Conservation (phyloP, 495 filamentous ascomycete species). For the Paragyromitra xinjiangensis region DNA sequence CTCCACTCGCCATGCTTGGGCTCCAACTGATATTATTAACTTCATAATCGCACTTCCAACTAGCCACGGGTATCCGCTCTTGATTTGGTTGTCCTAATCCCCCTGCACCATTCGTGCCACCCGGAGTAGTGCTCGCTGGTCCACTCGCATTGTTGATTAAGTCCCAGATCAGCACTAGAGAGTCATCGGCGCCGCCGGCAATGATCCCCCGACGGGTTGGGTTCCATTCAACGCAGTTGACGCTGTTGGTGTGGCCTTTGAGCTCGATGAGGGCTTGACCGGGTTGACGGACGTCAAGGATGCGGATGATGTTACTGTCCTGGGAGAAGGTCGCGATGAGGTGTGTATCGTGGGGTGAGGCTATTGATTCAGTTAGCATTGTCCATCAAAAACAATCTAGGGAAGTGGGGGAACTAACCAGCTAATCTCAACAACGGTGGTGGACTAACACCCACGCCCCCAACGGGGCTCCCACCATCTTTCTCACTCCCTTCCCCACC, state of each 20-base stretch:
- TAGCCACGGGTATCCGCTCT: constrained; percentile 74
- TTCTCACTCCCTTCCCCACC: constrained; percentile 65
- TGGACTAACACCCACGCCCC: constrained; percentile 59
- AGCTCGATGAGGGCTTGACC: constrained; percentile 94
- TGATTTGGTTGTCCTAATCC: constrained; percentile 62
- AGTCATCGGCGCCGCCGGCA: constrained; percentile 92
- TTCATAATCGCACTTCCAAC: constrained; percentile 96
- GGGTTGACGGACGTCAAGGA: constrained; percentile 95
- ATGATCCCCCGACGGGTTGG: constrained; percentile 84
- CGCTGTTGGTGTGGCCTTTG: constrained; percentile 82
- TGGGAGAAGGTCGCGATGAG: constrained; percentile 95
- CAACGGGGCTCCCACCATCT: constrained; percentile 69
- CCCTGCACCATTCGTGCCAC: constrained; percentile 62
- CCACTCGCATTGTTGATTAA: constrained; percentile 71
- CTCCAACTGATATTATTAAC: constrained; percentile 95
- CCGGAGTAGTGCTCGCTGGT: constrained; percentile 64
- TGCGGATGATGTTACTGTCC: constrained; percentile 90
- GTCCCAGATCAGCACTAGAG: constrained; percentile 91
- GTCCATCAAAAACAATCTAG: not conserved
- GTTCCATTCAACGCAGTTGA: constrained; percentile 97
- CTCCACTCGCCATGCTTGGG: constrained; percentile 75
- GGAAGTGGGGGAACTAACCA: constrained; percentile 59
- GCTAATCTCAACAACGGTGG: constrained; percentile 87
- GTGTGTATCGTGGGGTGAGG: constrained; percentile 94
- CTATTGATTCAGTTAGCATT: constrained; percentile 55